Conservation (phyloP, 306 rosid species). For the Ceratonia siliqua region DNA sequence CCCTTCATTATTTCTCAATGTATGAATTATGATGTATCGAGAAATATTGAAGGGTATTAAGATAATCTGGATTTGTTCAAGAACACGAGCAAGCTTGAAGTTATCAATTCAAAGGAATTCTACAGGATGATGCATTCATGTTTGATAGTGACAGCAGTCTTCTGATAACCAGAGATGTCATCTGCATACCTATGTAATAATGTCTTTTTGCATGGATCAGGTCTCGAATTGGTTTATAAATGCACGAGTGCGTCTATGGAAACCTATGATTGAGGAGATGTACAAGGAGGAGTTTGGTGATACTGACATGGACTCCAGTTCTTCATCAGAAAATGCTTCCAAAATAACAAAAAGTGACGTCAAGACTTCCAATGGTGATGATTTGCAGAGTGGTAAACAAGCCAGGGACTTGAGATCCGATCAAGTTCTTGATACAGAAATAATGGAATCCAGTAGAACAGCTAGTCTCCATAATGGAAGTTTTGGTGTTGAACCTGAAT, state of each 20-base stretch:
- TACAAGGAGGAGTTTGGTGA: conserved; percentile 73
- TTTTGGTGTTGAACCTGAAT: conserved; percentile 43
- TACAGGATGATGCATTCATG: too few species aligned
- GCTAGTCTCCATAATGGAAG: conserved; percentile 36
- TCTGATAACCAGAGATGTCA: too few species aligned
- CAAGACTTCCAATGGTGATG: conserved; percentile 52
- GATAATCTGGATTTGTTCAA: too few species aligned
- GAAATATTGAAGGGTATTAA: too few species aligned
- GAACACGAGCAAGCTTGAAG: too few species aligned
- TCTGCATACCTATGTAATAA: too few species aligned
- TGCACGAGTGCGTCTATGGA: conserved; percentile 83
- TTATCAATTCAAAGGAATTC: too few species aligned
- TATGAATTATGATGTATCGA: too few species aligned
- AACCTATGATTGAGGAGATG: conserved; percentile 87
- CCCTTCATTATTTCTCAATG: too few species aligned
- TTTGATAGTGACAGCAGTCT: too few species aligned
- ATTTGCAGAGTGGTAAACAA: conserved; percentile 55
- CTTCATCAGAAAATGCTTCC: conserved; percentile 59
- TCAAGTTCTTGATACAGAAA: conserved; percentile 47
- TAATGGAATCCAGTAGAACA: conserved; percentile 39
- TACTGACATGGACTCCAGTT: conserved; percentile 60
- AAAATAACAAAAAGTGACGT: conserved; percentile 50
- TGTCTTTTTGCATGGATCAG: conserved; percentile 38
- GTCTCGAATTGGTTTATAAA: conserved; percentile 87
- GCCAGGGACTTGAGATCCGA: conserved; percentile 49